Evolutionary conservation across 345 rosid species (phyloP).

Genomic region (Aegle marmelos): DNA sequence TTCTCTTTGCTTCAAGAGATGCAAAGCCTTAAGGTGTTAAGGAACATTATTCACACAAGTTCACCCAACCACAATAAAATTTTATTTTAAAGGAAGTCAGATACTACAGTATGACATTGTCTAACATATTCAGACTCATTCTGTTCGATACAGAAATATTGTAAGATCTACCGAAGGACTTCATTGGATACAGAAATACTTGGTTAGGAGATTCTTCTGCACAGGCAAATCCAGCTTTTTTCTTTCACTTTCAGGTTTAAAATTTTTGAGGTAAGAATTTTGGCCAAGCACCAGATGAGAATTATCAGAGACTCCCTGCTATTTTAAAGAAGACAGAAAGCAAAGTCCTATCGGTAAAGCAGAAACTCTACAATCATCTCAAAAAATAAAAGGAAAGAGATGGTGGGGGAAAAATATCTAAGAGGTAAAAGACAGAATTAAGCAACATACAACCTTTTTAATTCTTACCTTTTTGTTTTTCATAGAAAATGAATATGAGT

Average conservation of each 20-base stretch:
- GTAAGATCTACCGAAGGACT: conserved; percentile 14
- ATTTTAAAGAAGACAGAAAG: conserved; percentile 3
- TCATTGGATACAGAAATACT: conserved; percentile 88
- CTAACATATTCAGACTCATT: neutral
- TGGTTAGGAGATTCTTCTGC: conserved; percentile 90
- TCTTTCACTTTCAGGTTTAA: conserved; percentile 49
- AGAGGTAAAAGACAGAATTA: neutral
- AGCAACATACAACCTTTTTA: conserved; percentile 8
- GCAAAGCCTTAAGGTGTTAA: conserved; percentile 70
- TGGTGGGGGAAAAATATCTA: neutral
- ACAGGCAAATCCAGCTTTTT: conserved; percentile 85
- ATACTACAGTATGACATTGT: neutral
- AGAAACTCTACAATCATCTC: neutral
- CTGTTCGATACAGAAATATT: no score
- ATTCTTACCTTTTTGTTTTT: neutral
- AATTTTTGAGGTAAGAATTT: conserved; percentile 30
- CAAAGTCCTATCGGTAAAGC: neutral
- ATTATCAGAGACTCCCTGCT: conserved; percentile 46
- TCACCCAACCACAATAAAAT: conserved; percentile 1
- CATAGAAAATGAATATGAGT: neutral
- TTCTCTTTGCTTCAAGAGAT: conserved; percentile 79
- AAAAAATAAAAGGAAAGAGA: neutral
- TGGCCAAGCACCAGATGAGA: conserved; percentile 27
- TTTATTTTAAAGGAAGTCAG: neutral
- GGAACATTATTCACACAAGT: conserved; percentile 25